Conservation (phyloP, 345 rosid genomes). For the Syzygium jambos region DNA sequence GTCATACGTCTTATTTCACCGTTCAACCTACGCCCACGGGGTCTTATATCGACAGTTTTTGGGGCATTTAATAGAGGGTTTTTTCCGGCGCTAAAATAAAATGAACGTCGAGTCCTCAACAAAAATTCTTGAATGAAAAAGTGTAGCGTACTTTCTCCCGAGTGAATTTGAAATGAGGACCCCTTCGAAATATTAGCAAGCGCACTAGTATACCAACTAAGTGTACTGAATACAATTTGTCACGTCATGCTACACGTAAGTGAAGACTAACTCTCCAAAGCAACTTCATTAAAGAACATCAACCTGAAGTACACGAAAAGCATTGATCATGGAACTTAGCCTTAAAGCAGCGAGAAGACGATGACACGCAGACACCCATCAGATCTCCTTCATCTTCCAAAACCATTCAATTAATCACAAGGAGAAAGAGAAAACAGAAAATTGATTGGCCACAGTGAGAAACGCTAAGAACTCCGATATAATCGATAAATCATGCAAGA, state of each 20-base stretch:
- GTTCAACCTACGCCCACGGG: neutral
- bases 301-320: neutral
- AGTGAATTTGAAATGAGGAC: neutral
- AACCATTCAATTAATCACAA: neutral
- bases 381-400: neutral
- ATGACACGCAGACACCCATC: neutral
- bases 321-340: neutral
- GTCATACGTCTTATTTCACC: neutral
- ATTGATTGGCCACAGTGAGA: neutral
- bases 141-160: neutral
- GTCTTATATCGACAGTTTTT: too few relatives aligned
- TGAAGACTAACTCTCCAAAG: neutral
- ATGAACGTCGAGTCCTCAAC: fast-evolving
- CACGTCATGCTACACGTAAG: neutral
- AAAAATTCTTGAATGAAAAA: neutral
- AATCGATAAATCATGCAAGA: neutral
- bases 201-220: neutral
- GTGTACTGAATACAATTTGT: neutral
- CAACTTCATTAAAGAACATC: too few relatives aligned
- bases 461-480: neutral
- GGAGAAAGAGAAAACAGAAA: neutral
- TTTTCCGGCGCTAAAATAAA: neutral
- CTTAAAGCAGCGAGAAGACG: neutral
- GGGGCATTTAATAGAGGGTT: neutral
- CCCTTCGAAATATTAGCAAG: neutral